Conservation (phyloP, 108 stramenopile genomes). For the Cyclostephanos invisitatus region DNA sequence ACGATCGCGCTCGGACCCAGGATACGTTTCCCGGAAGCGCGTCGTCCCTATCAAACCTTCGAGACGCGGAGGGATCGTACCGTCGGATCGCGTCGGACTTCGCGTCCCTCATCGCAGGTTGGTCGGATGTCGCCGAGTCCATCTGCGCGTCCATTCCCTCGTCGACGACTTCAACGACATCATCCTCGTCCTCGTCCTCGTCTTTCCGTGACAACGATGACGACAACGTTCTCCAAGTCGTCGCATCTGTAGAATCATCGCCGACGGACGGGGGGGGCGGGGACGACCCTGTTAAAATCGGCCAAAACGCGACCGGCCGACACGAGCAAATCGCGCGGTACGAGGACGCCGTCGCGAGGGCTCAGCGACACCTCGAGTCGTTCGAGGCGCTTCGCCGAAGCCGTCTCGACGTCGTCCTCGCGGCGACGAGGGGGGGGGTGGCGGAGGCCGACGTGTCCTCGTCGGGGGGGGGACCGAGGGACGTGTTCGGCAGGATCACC, state of each 20-base stretch:
- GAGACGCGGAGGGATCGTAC: slow-evolving; percentile 31
- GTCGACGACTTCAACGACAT: not conserved
- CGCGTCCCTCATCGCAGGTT: slow-evolving; percentile 21
- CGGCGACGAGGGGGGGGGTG: not conserved
- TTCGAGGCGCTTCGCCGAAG: slow-evolving; percentile 34
- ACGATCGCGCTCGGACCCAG: not conserved
- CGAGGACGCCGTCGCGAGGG: slow-evolving; percentile 9
- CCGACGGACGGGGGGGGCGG: too few relatives aligned
- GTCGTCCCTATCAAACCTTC: slow-evolving; percentile 10
- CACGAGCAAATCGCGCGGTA: slow-evolving; percentile 13
- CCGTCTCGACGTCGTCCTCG: slow-evolving; percentile 7
- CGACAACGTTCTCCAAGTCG: not conserved
- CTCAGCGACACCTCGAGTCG: slow-evolving; percentile 35
- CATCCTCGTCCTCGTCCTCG: not conserved
- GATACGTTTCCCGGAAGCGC: not conserved
- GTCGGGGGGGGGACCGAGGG: not conserved
- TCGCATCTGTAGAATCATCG: not conserved
- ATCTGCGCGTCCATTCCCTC: not conserved
- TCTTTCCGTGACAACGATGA: not conserved
- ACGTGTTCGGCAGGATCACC: too few relatives aligned
- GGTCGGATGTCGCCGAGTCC: slow-evolving; percentile 26
- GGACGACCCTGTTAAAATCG: too few relatives aligned
- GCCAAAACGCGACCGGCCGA: too few relatives aligned
- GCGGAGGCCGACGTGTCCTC: not conserved
- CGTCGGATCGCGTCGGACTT: slow-evolving; percentile 28